These are phyloP conservation scores for Ophiocordyceps unilateralis DNA, from an alignment of 2,329 filamentous ascomycete genomes.

Conservation along the genomic window DNA sequence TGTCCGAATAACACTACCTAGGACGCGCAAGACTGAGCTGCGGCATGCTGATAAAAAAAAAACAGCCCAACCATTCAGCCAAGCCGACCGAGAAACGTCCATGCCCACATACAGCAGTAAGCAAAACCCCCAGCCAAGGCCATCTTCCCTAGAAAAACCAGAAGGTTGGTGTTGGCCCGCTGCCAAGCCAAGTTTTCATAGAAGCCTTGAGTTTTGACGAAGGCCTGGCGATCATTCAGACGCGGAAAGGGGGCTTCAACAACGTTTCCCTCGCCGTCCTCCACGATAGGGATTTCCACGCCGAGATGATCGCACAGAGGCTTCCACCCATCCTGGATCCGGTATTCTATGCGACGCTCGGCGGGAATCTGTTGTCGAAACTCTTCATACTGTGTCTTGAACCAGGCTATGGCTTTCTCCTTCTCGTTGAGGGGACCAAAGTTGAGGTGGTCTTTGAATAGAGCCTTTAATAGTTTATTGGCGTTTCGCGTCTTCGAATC, in stretches of 20 bases:
- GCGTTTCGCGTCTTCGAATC: constrained; percentile 35
- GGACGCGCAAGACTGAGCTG: too few species aligned
- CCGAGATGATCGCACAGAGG: constrained; percentile 18
- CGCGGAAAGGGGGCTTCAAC: constrained; percentile 16
- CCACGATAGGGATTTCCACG: constrained; percentile 18
- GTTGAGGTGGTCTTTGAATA: constrained; percentile 52
- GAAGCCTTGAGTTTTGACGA: constrained; percentile 1
- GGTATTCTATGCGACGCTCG: constrained; percentile 16
- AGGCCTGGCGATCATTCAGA: constrained; percentile 13
- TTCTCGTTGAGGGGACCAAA: constrained; percentile 53
- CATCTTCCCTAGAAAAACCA: too few species aligned
- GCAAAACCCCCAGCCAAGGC: too few species aligned
- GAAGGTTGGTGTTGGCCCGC: too few species aligned
- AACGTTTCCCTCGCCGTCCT: constrained; percentile 13
- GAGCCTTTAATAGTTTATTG: constrained; percentile 41
- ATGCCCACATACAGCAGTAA: too few species aligned
- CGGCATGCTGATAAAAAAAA: too few species aligned
- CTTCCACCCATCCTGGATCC: constrained; percentile 19
- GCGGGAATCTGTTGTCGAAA: constrained; percentile 13
- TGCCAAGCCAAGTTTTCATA: too few species aligned
- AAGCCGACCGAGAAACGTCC: too few species aligned
- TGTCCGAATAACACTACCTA: too few species aligned
- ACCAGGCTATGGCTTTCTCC: constrained; percentile 45
- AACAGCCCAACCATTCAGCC: too few species aligned
- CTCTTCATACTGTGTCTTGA: constrained; percentile 22